Base-by-base conservation (phyloP, 1,284 basidiomycete species). In the Cryptococcus amylolentus region DNA sequence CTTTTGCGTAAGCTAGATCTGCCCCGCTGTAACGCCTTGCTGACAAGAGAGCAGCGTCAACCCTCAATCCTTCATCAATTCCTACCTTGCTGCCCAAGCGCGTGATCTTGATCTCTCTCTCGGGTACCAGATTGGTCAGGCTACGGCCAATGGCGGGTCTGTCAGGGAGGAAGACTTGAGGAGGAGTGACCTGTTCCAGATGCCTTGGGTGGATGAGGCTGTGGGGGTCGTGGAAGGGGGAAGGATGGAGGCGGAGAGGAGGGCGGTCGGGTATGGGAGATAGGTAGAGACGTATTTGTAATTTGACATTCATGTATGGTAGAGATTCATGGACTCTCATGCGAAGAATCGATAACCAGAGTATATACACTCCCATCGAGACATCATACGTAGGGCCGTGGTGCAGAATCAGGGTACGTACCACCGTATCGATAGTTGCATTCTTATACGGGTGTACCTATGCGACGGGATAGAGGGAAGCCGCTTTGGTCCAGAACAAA, bases 81-180 rank as follows among this genome's bases (percentile, higher is more conserved):
- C 84, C 4, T 98, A 90, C 89, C 78, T 97, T 38, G 88, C 88
- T 55, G 91, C 88, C 3, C 95, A 98, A 74, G 88, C 91, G 35
- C 83, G 90, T 18, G 92, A 96, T 74, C 77, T 98, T 42, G 91
- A 95, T 75, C 86, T 84, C 56, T 83, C 96, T 57, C 81, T 98
- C n/a, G 90, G 89, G 41, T 89, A 87, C 73, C 78, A 76, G 63
- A 76, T 78, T 14, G 91, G 91, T 3, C 85, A 88, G 3, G 86
- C 85, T 26, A 73, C 70, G 14, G 61, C 65, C 38, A 77, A 78
- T 52, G 77, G 75, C 5, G 75, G 75, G 16, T 77, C 73, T n/a
- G 82, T 93, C 12, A 80, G 88, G 18, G 88, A 89, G 56, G 92
- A 96, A 66, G 92, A 96, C 73, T 78, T 96, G 57, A 83, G 88